These are phyloP conservation scores for Rhynchospora pubera DNA, from an alignment of 176 grass and related monocot genomes.

Conservation along the genomic window DNA sequence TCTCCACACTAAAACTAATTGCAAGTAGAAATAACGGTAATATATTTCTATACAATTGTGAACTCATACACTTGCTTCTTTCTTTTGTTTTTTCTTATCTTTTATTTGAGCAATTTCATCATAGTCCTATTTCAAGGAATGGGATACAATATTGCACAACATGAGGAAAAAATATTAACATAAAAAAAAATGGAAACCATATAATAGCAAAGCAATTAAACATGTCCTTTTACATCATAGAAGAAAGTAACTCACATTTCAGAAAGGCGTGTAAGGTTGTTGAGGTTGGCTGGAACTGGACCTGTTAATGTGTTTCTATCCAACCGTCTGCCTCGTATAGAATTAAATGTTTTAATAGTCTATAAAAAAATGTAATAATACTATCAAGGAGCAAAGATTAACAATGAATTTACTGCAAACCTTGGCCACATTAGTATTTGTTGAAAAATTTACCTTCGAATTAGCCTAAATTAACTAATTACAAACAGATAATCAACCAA, in stretches of 20 bases:
- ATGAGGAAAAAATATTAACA: neutral
- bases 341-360: neutral
- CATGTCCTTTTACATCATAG: neutral
- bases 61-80: neutral
- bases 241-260: slow-evolving; percentile 52
- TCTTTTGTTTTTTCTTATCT: neutral
- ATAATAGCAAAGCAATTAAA: neutral
- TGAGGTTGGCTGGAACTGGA: slow-evolving; percentile 57
- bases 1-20: neutral
- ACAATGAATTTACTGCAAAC: slow-evolving; percentile 1
- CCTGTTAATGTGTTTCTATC: slow-evolving; percentile 60
- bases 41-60: neutral
- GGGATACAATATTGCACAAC: neutral
- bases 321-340: slow-evolving; percentile 33
- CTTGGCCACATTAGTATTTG: neutral
- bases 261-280: slow-evolving; percentile 50
- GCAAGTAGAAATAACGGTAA: neutral
- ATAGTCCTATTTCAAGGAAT: neutral
- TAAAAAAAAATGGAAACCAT: neutral
- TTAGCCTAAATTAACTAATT: neutral
- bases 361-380: neutral
- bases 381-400: neutral
- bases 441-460: neutral
- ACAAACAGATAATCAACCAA: neutral
- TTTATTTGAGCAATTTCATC: neutral